These are phyloP conservation scores for Phytophthora foliorum DNA, from an alignment of 352 stramenopile genomes.

Conservation along the genomic window DNA sequence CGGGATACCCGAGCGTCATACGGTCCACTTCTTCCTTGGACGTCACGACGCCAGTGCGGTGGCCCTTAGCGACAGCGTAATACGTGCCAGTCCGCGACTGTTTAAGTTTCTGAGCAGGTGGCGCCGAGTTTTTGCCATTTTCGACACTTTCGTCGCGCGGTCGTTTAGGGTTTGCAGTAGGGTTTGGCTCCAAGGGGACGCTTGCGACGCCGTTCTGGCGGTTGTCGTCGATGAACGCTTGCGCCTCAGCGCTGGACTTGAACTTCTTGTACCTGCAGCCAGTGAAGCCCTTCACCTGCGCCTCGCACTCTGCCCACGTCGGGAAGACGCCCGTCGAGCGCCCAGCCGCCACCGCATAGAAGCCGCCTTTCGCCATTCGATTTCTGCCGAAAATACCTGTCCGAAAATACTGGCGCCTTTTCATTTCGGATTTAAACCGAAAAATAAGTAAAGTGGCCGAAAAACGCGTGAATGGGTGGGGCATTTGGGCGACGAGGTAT, in stretches of 20 bases:
- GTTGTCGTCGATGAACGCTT: constrained; percentile 52
- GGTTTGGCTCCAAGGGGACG: not conserved
- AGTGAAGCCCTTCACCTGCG: constrained; percentile 66
- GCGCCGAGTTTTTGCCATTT: not conserved
- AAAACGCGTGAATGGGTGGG: no score
- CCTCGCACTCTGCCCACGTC: constrained; percentile 58
- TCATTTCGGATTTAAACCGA: no score
- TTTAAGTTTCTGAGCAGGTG: constrained; percentile 26
- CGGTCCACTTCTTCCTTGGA: no score
- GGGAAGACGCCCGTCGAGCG: constrained; percentile 64
- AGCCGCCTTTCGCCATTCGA: constrained; percentile 48
- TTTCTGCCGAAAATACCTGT: no score
- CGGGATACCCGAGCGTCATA: constrained; percentile 31
- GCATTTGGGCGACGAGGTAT: no score
- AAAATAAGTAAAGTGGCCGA: no score
- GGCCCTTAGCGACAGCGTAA: no score
- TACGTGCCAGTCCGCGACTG: no score
- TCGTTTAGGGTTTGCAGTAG: constrained; percentile 8
- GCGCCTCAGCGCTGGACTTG: constrained; percentile 51
- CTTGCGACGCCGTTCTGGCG: not conserved
- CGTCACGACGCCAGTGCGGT: no score
- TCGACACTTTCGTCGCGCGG: constrained; percentile 21
- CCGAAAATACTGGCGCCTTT: no score
- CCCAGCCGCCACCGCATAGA: constrained; percentile 71
- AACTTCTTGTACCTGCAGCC: constrained; percentile 78